These are phyloP conservation scores for Neofusicoccum cordaticola DNA, from an alignment of 2,329 filamentous ascomycete genomes.

Conservation along the genomic window DNA sequence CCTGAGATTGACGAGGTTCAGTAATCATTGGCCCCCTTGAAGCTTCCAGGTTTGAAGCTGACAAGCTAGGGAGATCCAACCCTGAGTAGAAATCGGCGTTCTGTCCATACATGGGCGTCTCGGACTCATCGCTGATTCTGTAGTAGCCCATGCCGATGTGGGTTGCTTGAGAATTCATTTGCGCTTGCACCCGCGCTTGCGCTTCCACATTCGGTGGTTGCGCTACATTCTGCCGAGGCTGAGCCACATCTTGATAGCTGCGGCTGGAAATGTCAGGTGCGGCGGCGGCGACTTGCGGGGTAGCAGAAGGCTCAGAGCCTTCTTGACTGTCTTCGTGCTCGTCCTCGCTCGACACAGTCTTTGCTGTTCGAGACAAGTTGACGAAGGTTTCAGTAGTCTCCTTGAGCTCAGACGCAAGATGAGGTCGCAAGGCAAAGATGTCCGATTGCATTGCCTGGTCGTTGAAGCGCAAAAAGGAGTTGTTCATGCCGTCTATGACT, in stretches of 20 bases:
- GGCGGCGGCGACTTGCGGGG: neutral
- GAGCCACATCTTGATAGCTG: conserved; percentile 2
- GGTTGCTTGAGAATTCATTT: neutral
- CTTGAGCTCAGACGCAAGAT: conserved; percentile 57
- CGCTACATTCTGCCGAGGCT: conserved; percentile 29
- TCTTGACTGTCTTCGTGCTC: conserved; percentile 33
- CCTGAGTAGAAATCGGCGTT: conserved; percentile 11
- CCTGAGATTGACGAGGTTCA: conserved; percentile 6
- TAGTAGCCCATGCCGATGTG: conserved; percentile 20
- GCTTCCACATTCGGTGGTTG: neutral
- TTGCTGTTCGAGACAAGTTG: conserved; percentile 48
- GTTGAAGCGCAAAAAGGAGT: conserved; percentile 65
- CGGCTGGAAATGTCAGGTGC: conserved; percentile 25
- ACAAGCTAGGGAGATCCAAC: conserved; percentile 6
- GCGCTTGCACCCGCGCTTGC: neutral
- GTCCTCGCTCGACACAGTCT: conserved; percentile 27
- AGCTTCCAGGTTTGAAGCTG: neutral
- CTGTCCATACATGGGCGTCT: neutral
- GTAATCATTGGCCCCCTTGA: neutral
- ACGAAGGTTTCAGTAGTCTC: conserved; percentile 59
- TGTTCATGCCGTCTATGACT: conserved; percentile 71
- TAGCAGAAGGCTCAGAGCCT: neutral
- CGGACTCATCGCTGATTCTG: neutral
- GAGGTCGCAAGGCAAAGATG: conserved; percentile 56
- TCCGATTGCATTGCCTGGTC: conserved; percentile 40